Percentiles rank a stretch among this genome's conserved stretches.
phyloP scores from a whole-genome alignment of 1,139 yeast species.

The Yamadazyma sp. region DNA sequence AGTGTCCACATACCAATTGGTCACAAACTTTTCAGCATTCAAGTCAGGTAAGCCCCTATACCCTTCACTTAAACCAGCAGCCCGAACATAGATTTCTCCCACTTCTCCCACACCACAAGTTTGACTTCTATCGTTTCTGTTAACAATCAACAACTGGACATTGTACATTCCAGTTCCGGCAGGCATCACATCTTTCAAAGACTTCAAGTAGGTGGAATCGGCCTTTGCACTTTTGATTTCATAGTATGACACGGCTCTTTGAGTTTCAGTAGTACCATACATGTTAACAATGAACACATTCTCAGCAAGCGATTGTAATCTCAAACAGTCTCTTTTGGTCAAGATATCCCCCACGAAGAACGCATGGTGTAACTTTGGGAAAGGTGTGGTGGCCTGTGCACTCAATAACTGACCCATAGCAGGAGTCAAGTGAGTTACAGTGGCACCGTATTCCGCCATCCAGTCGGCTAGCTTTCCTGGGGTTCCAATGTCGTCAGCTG shows the following conservation, averaged over 20 bases:
- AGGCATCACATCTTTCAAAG: conserved; percentile 94
- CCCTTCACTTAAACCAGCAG: conserved; percentile 97
- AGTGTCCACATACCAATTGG: conserved; percentile 81
- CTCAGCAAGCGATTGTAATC: conserved; percentile 87
- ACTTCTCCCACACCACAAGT: conserved; percentile 98
- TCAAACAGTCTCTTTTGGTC: conserved; percentile 93
- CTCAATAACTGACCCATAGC: conserved; percentile 98
- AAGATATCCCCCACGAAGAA: conserved; percentile 97
- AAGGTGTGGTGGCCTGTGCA: conserved; percentile 91
- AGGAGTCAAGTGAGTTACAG: conserved; percentile 96
- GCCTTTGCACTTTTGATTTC: conserved; percentile 74
- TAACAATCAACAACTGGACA: conserved; percentile 91
- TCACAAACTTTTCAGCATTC: conserved; percentile 82
- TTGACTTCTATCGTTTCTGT: conserved; percentile 81
- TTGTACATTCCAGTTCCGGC: conserved; percentile 98
- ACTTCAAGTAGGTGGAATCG: conserved; percentile 73
- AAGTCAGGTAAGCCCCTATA: conserved; percentile 88
- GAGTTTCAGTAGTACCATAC: conserved; percentile 99
- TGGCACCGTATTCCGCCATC: conserved; percentile 90
- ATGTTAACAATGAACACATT: conserved; percentile 91
- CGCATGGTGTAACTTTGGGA: conserved; percentile 88
- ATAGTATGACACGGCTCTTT: conserved; percentile 92
- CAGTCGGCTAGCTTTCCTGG: conserved; percentile 97
- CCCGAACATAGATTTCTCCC: conserved; percentile 97
- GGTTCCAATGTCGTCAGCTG: conserved; percentile 96